Percentiles rank a stretch among this genome's conserved stretches.
Evolutionary conservation across 1,284 basidiomycete species (phyloP).

Genomic region (Calocybe gambosa): DNA sequence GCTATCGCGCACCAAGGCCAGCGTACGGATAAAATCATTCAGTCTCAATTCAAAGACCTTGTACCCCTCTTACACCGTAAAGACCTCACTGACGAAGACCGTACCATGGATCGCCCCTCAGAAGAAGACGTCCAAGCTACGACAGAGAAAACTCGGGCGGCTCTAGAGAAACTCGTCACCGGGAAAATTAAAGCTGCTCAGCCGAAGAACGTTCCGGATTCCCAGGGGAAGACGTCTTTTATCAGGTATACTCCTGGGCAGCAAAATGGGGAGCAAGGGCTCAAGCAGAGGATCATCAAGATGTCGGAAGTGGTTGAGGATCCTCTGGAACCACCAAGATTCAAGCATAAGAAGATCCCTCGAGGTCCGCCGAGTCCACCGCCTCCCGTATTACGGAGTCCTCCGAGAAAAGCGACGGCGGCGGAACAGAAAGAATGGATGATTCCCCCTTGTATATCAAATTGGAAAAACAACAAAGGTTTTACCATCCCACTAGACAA

Average conservation of each 20-base stretch:
- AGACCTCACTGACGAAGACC: conserved; percentile 74
- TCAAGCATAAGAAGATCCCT: conserved; percentile 99
- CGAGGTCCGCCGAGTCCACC: conserved; percentile 93
- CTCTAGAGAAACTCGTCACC: conserved; percentile 89
- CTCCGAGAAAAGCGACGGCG: conserved; percentile 92
- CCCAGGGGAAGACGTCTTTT: conserved; percentile 76
- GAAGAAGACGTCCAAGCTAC: conserved; percentile 87
- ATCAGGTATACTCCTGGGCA: conserved; percentile 96
- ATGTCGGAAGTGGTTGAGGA: conserved; percentile 98
- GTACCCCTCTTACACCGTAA: conserved; percentile 89
- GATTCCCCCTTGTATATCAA: conserved; percentile 99
- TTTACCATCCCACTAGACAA: conserved; percentile 99
- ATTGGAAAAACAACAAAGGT: conserved; percentile 99
- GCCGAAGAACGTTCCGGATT: conserved; percentile 81
- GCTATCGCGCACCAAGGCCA: conserved; percentile 96
- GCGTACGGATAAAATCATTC: conserved; percentile 77
- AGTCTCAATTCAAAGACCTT: conserved; percentile 96
- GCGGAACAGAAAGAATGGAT: conserved; percentile 99
- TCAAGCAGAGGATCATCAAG: conserved; percentile 97
- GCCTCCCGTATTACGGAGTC: conserved; percentile 93
- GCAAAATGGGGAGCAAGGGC: conserved; percentile 59
- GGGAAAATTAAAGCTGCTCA: conserved; percentile 97
- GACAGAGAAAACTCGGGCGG: conserved; percentile 84
- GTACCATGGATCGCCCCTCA: conserved; percentile 84
- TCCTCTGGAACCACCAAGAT: conserved; percentile 92